A percentile compares a stretch with the other conserved stretches of the same genome.
Conservation (phyloP, 805 yeast species). For the Metschnikowia picachoensis region DNA sequence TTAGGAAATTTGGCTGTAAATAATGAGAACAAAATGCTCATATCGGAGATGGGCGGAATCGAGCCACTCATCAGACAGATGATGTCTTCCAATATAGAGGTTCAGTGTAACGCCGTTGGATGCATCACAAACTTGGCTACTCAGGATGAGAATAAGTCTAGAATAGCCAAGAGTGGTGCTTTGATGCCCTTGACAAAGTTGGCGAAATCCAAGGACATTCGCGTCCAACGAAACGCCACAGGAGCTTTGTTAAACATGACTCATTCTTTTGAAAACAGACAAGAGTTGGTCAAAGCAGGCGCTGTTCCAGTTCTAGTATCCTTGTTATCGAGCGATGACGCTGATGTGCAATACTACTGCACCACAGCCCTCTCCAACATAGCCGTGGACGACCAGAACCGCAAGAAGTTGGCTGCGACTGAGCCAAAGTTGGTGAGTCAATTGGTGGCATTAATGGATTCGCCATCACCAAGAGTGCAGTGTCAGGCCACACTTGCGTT, state of each 20-base stretch:
- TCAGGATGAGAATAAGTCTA: conserved; percentile 93
- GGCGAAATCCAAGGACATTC: conserved; percentile 88
- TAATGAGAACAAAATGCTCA: conserved; percentile 86
- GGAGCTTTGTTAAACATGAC: conserved; percentile 98
- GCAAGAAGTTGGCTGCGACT: conserved; percentile 82
- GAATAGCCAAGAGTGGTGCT: conserved; percentile 95
- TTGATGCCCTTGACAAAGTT: conserved; percentile 88
- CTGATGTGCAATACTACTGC: conserved; percentile 97
- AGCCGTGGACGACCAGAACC: conserved; percentile 91
- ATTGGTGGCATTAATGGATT: conserved; percentile 87
- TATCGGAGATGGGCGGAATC: conserved; percentile 97
- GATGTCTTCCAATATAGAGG: conserved; percentile 96
- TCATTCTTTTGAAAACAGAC: conserved; percentile 93
- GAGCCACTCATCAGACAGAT: conserved; percentile 95
- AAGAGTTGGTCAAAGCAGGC: conserved; percentile 94
- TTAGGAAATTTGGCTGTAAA: conserved; percentile 97
- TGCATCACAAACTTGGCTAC: conserved; percentile 98
- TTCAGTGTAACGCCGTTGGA: conserved; percentile 98
- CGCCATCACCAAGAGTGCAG: conserved; percentile 90
- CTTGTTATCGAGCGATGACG: conserved; percentile 77
- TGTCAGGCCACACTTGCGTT: conserved; percentile 97
- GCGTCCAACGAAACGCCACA: conserved; percentile 98
- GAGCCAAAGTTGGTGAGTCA: conserved; percentile 90
- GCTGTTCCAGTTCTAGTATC: conserved; percentile 96
- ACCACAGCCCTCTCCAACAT: conserved; percentile 95